A percentile compares a stretch with the other conserved stretches of the same genome.
Conservation (phyloP, 768 basidiomycete species). For the Cystobasidium ongulense region DNA sequence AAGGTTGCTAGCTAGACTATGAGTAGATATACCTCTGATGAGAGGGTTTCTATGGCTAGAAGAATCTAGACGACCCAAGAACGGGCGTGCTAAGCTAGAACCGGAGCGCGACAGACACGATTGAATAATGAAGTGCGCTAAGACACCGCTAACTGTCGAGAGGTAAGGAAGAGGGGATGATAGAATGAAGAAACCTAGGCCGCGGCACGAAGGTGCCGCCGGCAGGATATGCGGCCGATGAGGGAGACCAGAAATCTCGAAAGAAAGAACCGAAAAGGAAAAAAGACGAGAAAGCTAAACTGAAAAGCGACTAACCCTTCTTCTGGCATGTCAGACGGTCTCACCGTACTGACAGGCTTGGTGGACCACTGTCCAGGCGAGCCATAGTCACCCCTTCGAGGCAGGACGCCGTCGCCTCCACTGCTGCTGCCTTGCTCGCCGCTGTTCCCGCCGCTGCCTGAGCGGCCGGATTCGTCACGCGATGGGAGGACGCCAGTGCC, state of each 20-base stretch:
- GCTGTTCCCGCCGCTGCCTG: neutral
- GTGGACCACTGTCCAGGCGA: conserved; percentile 28
- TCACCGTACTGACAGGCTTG: conserved; percentile 25
- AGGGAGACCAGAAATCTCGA: neutral
- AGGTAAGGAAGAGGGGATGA: neutral
- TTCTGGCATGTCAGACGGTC: conserved; percentile 30
- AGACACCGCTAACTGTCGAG: neutral
- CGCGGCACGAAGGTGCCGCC: neutral
- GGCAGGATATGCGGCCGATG: neutral
- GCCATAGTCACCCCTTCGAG: conserved; percentile 24
- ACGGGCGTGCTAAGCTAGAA: neutral
- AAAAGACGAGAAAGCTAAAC: neutral
- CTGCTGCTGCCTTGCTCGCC: neutral
- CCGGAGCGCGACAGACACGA: neutral
- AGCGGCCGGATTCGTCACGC: conserved; percentile 8
- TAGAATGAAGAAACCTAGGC: neutral
- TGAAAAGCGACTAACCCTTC: conserved; percentile 26
- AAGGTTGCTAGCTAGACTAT: neutral
- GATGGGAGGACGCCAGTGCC: conserved; percentile 16
- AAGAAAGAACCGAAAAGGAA: conserved; percentile 21
- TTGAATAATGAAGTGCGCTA: too few species aligned
- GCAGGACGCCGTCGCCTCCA: neutral
- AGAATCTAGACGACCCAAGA: neutral
- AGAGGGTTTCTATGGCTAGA: neutral
- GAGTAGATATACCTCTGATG: neutral